phyloP scores from a whole-genome alignment of 2,329 filamentous ascomycete genomes.

The Penicillium sumatraense region DNA sequence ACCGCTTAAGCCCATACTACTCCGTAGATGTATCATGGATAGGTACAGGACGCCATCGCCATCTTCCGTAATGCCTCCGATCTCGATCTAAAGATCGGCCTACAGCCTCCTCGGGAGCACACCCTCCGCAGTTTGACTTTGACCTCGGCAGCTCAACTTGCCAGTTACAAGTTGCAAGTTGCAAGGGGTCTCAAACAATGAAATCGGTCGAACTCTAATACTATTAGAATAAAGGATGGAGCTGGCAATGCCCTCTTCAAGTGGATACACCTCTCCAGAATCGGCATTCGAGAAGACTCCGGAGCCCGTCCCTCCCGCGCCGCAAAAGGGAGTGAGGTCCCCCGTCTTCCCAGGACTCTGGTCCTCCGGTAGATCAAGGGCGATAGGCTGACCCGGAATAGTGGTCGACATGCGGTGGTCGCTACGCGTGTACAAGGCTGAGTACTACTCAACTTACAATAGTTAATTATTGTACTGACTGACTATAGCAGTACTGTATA shows the following conservation, averaged over 20 bases:
- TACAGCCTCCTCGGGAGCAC: no score
- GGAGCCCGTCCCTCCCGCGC: background rate
- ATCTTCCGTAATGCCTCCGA: background rate
- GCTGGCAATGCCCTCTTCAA: background rate
- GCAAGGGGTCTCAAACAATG: background rate
- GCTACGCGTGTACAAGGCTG: background rate
- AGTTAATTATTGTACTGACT: no score
- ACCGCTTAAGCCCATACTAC: no score
- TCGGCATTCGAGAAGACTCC: conserved; percentile 1
- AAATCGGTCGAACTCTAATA: background rate
- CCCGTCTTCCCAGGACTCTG: background rate
- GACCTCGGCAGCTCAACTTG: background rate
- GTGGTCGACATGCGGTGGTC: background rate
- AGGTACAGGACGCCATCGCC: no score
- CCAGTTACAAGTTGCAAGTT: no score
- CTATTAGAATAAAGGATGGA: no score
- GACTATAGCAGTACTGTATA: no score
- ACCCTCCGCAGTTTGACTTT: background rate
- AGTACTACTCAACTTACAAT: no score
- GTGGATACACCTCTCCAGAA: background rate
- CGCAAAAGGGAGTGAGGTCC: background rate
- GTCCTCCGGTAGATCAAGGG: background rate
- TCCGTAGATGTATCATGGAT: no score
- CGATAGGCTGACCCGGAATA: background rate
- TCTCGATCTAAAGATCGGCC: background rate